These are phyloP conservation scores for Pachyrhizus erosus DNA, from an alignment of 306 rosid species.

Conservation along the genomic window DNA sequence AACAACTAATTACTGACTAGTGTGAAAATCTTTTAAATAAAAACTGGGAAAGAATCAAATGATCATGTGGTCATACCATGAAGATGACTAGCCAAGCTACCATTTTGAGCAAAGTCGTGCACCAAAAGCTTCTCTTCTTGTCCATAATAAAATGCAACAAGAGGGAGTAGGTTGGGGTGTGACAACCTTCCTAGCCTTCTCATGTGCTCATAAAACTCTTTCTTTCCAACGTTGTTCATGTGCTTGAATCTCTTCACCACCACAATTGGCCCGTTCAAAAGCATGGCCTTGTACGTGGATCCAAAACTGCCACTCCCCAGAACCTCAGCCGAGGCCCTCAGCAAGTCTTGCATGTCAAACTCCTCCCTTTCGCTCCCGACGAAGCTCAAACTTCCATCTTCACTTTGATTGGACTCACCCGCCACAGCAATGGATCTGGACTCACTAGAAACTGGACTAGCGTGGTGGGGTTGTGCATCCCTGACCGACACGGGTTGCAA, in stretches of 20 bases:
- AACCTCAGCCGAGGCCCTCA: constrained; percentile 81
- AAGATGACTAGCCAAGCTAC: constrained; percentile 76
- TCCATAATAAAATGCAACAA: constrained; percentile 64
- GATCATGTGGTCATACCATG: constrained; percentile 58
- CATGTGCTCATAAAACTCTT: constrained; percentile 74
- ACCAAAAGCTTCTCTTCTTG: constrained; percentile 72
- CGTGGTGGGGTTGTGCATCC: neutral
- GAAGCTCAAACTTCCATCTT: constrained; percentile 53
- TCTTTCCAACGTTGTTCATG: constrained; percentile 66
- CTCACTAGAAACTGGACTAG: constrained; percentile 10
- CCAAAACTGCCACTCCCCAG: constrained; percentile 88
- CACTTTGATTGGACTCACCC: constrained; percentile 41
- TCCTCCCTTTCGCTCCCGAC: constrained; percentile 48
- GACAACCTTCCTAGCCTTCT: constrained; percentile 65
- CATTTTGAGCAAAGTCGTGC: constrained; percentile 58
- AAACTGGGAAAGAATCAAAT: no score
- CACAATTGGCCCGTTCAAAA: constrained; percentile 62
- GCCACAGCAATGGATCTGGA: constrained; percentile 27
- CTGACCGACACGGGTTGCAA: neutral
- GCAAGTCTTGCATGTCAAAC: constrained; percentile 74
- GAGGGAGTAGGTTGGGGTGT: constrained; percentile 70
- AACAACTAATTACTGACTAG: no score
- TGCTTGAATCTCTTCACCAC: constrained; percentile 86
- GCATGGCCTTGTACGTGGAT: constrained; percentile 74
- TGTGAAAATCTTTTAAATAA: no score